Percentiles rank a stretch among this genome's conserved stretches.
These are phyloP conservation scores for Ustilago cynodontis DNA, from an alignment of 1,284 basidiomycete species.

Conservation along the genomic window DNA sequence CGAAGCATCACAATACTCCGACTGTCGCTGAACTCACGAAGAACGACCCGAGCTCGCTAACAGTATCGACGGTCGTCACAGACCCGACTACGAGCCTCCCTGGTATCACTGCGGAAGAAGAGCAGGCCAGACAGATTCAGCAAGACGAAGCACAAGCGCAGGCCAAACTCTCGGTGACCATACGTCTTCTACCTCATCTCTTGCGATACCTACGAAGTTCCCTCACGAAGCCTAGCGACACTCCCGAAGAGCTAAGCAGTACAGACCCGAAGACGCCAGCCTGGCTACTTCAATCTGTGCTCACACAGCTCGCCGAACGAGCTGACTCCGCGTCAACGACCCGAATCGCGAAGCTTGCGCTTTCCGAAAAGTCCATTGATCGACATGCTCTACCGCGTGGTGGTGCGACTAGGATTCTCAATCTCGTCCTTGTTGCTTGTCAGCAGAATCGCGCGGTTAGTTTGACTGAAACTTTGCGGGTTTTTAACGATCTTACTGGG, in stretches of 20 bases:
- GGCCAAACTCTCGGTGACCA: conserved; percentile 31
- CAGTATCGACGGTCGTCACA: not conserved
- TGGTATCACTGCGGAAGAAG: not conserved
- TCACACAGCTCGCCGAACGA: conserved; percentile 29
- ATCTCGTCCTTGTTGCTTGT: conserved; percentile 24
- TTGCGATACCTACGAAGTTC: conserved; percentile 15
- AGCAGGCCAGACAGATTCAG: conserved; percentile 1
- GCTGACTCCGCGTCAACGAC: conserved; percentile 21
- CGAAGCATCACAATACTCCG: not conserved
- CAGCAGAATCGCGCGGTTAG: conserved; percentile 10
- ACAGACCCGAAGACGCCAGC: conserved; percentile 13
- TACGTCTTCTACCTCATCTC: conserved; percentile 31
- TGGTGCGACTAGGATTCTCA: conserved; percentile 21
- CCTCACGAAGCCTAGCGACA: not conserved
- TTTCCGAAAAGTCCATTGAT: conserved; percentile 11
- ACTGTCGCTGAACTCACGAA: not conserved
- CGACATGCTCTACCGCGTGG: not conserved
- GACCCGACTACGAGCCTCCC: not conserved
- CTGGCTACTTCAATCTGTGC: conserved; percentile 41
- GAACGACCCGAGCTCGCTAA: not conserved
- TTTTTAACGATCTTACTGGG: conserved; percentile 32
- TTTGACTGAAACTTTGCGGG: conserved; percentile 22
- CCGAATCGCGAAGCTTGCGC: conserved; percentile 29
- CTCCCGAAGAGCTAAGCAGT: not conserved
- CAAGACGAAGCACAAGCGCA: conserved; percentile 20